Percentiles rank a stretch among this genome's conserved stretches.
These are phyloP conservation scores for Diaporthe eres DNA, from an alignment of 2,329 filamentous ascomycete genomes.

Conservation along the genomic window DNA sequence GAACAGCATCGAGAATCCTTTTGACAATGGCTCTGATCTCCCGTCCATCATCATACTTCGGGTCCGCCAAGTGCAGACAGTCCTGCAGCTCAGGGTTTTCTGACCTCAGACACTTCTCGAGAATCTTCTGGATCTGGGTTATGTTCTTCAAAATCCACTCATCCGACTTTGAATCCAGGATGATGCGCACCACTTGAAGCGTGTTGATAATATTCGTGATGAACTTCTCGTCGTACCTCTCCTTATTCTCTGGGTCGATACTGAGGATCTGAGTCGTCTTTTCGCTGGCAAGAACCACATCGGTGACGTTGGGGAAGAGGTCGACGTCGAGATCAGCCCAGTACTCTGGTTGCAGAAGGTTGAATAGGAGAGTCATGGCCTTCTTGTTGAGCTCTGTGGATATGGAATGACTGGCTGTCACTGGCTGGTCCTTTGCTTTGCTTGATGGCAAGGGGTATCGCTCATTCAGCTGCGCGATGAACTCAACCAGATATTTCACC, in stretches of 20 bases:
- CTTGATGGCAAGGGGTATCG: conserved; percentile 83
- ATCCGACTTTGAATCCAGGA: conserved; percentile 88
- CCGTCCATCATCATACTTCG: conserved; percentile 77
- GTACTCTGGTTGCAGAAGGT: conserved; percentile 86
- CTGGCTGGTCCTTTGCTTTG: conserved; percentile 70
- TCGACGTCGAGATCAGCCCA: conserved; percentile 96
- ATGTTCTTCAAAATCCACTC: conserved; percentile 91
- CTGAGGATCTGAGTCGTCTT: conserved; percentile 75
- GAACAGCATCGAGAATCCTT: conserved; percentile 89
- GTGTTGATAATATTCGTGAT: conserved; percentile 93
- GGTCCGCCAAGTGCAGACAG: conserved; percentile 83
- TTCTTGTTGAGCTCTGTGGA: conserved; percentile 88
- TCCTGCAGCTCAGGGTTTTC: conserved; percentile 96
- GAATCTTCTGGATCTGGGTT: conserved; percentile 83
- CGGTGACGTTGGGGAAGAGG: conserved; percentile 90
- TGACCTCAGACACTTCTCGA: conserved; percentile 90
- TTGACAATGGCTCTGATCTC: conserved; percentile 82
- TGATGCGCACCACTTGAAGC: conserved; percentile 89
- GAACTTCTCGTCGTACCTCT: conserved; percentile 86
- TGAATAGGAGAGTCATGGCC: conserved; percentile 84
- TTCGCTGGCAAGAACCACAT: conserved; percentile 86
- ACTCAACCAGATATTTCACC: conserved; percentile 95
- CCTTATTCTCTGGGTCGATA: conserved; percentile 73
- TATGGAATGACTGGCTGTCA: conserved; percentile 63
- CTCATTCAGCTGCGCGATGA: conserved; percentile 91